Evolutionary conservation across 2,329 filamentous ascomycete genomes (phyloP), one percentile per base, ranked within the genome.

Genomic region (Fusarium citri): DNA sequence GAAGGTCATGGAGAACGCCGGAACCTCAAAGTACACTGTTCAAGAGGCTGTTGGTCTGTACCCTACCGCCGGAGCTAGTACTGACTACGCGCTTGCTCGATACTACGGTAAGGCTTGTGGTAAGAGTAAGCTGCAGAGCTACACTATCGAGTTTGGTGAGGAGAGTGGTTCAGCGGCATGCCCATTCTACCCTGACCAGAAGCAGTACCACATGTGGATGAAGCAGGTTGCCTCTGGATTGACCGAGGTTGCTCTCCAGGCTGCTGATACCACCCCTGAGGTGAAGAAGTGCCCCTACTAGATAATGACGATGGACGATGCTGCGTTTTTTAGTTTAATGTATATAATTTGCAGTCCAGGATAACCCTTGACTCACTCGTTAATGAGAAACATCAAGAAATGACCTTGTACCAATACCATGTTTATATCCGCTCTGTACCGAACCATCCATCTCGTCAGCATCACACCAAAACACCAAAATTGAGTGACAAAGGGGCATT

Each of bases 121-220:
- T 28, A 68, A 69, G 41, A 81, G 79, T 59, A 78, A 81, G 53
- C 74, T 86, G 18, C 79, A 83, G 55, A 80, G 80, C 2, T 79
- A 83, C 49, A 82, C 80, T 1, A 72, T 87, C 23, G 84, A 87
- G 75, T 86, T 87, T 74, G 84, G 85, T 0, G 41, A 66, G 23
- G 47, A 53, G 28, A 76, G 72, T 15, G 59, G 31, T 14, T 71
- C 69, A 3, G 42, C 31, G 1, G 61, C 62, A 15, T 81, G 80
- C 47, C 78, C 80, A 0, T 87, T 86, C 64, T 87, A 87, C 65
- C 84, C 84, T 0, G 81, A 80, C 3, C 71, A 74, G 3, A 70
- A 76, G 37, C 78, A 81, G 74, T 85, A 84, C 68, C 80, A 82
- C 63, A 64, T 74, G 54, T 84, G 80, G 66, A 76, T 86, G 67